Conservation (phyloP, 1,139 yeast species). For the Candida pseudoviswanathii region DNA sequence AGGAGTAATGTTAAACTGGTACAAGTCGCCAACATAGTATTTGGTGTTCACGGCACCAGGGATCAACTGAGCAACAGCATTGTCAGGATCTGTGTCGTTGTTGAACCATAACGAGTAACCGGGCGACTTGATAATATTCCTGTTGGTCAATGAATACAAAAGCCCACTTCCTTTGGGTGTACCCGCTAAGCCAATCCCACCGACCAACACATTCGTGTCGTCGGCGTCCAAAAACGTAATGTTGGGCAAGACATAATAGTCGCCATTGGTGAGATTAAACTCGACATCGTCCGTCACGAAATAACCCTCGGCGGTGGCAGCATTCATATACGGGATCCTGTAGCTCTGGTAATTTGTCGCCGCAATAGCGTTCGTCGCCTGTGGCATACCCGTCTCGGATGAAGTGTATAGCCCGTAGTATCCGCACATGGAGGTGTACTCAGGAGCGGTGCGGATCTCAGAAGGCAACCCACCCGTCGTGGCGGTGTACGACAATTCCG, state of each 20-base stretch:
- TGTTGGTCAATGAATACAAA: constrained; percentile 33
- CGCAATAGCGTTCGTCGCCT: constrained; percentile 15
- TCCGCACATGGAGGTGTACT: constrained; percentile 31
- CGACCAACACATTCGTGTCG: constrained; percentile 26
- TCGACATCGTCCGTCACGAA: constrained; percentile 27
- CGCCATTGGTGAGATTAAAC: constrained; percentile 18
- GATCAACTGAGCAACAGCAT: constrained; percentile 43
- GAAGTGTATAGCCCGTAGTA: constrained; percentile 27
- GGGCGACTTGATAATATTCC: constrained; percentile 40
- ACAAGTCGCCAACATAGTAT: constrained; percentile 47
- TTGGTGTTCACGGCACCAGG: constrained; percentile 60
- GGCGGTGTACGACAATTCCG: constrained; percentile 10
- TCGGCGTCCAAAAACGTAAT: constrained; percentile 34
- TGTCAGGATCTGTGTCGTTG: constrained; percentile 15
- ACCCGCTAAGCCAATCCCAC: constrained; percentile 57
- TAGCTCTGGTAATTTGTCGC: constrained; percentile 20
- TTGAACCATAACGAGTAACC: constrained; percentile 61
- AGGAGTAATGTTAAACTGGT: constrained; percentile 52
- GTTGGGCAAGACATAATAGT: constrained; percentile 19
- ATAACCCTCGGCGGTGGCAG: constrained; percentile 29
- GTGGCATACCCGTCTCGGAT: constrained; percentile 9
- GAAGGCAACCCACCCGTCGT: constrained; percentile 16
- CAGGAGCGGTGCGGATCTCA: constrained; percentile 21
- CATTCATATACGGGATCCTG: constrained; percentile 31
- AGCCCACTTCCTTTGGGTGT: constrained; percentile 42